Conservation (phyloP, 2,329 filamentous ascomycete genomes). For the Aspergillus tubingensis region DNA sequence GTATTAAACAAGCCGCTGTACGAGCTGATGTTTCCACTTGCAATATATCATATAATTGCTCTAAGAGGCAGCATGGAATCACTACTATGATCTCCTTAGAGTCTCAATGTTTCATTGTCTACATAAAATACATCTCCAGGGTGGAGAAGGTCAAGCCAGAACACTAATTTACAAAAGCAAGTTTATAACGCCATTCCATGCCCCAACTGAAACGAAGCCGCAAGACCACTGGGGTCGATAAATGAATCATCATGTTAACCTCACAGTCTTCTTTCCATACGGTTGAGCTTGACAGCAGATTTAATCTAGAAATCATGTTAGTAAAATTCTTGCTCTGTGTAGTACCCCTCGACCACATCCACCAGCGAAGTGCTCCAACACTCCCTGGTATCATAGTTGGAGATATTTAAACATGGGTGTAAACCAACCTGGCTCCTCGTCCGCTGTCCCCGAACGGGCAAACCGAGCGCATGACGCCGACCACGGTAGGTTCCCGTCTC, state of each 20-base stretch:
- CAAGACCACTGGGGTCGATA: constrained; percentile 24
- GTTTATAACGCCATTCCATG: constrained; percentile 23
- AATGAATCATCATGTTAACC: constrained; percentile 8
- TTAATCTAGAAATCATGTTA: constrained; percentile 51
- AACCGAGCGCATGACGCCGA: constrained; percentile 84
- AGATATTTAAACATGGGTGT: neutral
- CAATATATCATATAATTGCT: constrained; percentile 4
- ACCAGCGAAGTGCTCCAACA: neutral
- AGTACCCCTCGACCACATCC: neutral
- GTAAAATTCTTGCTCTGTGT: constrained; percentile 1
- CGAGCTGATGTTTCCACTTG: constrained; percentile 5
- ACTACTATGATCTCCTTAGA: neutral
- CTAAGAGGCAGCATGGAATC: constrained; percentile 9
- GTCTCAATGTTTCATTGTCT: constrained; percentile 6
- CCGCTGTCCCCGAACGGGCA: constrained; percentile 87
- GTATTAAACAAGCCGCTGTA: constrained; percentile 7
- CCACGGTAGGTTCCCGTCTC: constrained; percentile 92
- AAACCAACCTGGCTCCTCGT: constrained; percentile 71
- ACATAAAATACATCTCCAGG: constrained; percentile 24
- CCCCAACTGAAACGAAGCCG: constrained; percentile 24
- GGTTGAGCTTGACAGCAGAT: constrained; percentile 62
- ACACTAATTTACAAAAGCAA: constrained; percentile 17
- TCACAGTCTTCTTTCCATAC: constrained; percentile 55
- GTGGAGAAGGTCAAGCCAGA: constrained; percentile 10
- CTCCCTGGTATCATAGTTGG: neutral